Percentiles rank a stretch among this genome's conserved stretches.
phyloP scores from a whole-genome alignment of 2,329 filamentous ascomycete genomes.

The Lizonia empirigonia region DNA sequence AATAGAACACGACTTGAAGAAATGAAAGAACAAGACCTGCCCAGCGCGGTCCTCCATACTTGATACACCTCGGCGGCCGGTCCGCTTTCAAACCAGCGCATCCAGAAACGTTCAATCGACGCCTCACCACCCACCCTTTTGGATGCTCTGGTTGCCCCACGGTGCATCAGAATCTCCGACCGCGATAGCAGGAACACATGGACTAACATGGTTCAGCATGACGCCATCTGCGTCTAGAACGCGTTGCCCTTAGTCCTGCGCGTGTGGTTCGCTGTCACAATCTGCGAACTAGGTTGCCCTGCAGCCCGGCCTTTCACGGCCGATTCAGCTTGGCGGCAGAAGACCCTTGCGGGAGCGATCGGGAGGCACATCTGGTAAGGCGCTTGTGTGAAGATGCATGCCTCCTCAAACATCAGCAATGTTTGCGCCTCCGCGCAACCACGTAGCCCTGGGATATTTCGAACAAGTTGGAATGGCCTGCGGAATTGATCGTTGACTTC shows the following conservation, averaged over 20 bases:
- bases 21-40: neutral
- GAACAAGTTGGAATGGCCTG: no score
- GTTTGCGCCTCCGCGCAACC: conserved; percentile 2
- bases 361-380: conserved; percentile 7
- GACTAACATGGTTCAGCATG: conserved; percentile 34
- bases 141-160: conserved; percentile 15
- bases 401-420: conserved; percentile 1
- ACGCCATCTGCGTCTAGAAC: conserved; percentile 33
- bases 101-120: conserved; percentile 29
- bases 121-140: conserved; percentile 31
- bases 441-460: neutral
- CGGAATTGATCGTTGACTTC: no score
- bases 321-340: conserved; percentile 8
- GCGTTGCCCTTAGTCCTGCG: conserved; percentile 7
- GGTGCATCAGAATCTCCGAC: conserved; percentile 18
- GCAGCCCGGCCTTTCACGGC: conserved; percentile 11
- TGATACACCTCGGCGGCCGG: conserved; percentile 10
- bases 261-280: conserved; percentile 15
- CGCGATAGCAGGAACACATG: conserved; percentile 36
- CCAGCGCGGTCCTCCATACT: conserved; percentile 2
- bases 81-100: conserved; percentile 6
- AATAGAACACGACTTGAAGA: neutral
- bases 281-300: conserved; percentile 9
- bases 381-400: neutral
- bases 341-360: conserved; percentile 4